Evolutionary conservation across 2,329 filamentous ascomycete species (phyloP).

Genomic region (Aspergillus ustus): DNA sequence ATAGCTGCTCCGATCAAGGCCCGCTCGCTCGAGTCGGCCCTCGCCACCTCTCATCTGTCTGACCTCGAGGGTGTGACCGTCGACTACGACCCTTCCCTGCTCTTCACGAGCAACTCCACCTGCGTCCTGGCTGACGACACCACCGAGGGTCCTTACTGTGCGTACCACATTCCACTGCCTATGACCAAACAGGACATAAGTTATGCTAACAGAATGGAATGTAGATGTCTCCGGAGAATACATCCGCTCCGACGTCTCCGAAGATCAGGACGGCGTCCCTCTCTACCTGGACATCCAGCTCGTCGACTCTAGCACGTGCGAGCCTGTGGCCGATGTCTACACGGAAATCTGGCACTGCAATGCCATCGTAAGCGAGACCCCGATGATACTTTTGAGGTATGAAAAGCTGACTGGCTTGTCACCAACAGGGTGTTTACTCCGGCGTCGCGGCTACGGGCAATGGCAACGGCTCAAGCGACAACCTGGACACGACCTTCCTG

Average conservation of each 20-base stretch:
- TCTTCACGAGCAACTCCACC: neutral
- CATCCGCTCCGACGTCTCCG: neutral
- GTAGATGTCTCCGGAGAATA: neutral
- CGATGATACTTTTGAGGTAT: neutral
- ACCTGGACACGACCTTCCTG: constrained; percentile 50
- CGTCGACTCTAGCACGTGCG: constrained; percentile 46
- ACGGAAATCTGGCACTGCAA: constrained; percentile 51
- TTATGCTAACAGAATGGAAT: neutral
- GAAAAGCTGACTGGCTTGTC: neutral
- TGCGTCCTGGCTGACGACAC: neutral
- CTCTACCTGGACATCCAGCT: constrained; percentile 49
- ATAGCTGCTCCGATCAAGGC: neutral
- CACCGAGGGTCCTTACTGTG: neutral
- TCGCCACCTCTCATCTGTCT: neutral
- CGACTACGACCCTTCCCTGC: neutral
- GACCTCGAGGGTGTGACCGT: neutral
- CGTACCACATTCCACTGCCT: neutral
- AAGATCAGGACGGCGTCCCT: constrained; percentile 40
- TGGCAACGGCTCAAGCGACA: constrained; percentile 15
- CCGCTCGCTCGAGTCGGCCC: neutral
- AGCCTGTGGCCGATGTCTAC: constrained; percentile 43
- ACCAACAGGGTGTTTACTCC: constrained; percentile 43
- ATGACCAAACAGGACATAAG: neutral
- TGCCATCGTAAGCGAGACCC: constrained; percentile 35
- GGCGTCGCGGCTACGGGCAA: constrained; percentile 39